These are phyloP conservation scores for Pseudonitzschia delicatissima DNA, from an alignment of 108 stramenopile genomes.

Conservation along the genomic window DNA sequence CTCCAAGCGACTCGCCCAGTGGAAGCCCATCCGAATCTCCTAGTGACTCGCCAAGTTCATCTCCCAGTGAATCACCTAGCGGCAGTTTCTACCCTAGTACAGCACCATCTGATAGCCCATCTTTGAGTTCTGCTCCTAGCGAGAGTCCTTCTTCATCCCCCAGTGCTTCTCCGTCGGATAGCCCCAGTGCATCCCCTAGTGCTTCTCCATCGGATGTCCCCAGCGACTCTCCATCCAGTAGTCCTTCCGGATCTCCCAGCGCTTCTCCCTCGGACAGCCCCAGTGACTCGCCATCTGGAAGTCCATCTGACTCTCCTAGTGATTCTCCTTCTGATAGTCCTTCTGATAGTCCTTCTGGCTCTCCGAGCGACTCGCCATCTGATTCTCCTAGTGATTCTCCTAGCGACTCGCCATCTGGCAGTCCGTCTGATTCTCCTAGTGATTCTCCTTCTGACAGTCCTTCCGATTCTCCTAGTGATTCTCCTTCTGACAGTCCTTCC, in stretches of 20 bases:
- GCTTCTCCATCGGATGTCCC: conserved; percentile 1
- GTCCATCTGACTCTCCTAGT: neutral
- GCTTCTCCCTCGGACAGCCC: neutral
- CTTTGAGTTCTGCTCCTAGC: conserved; percentile 1
- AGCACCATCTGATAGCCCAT: neutral
- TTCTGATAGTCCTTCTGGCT: neutral
- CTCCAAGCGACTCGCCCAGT: conserved; percentile 6
- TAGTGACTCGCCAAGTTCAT: neutral
- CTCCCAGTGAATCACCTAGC: conserved; percentile 6
- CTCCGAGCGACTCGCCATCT: neutral
- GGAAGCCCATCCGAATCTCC: neutral
- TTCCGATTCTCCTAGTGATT: too few relatives aligned
- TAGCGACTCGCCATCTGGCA: neutral
- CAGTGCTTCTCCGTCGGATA: neutral
- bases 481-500: too few relatives aligned
- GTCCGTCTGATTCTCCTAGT: neutral
- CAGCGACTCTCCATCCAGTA: conserved; percentile 1
- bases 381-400: neutral
- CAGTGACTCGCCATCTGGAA: neutral
- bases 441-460: too few relatives aligned
- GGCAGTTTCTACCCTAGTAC: conserved; percentile 7
- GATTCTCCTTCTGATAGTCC: neutral
- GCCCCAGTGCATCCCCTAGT: neutral
- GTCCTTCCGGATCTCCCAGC: conserved; percentile 1
- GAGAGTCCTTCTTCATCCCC: conserved; percentile 5